phyloP scores from a whole-genome alignment of 2,329 filamentous ascomycete species.

The Verticillium nubilum region DNA sequence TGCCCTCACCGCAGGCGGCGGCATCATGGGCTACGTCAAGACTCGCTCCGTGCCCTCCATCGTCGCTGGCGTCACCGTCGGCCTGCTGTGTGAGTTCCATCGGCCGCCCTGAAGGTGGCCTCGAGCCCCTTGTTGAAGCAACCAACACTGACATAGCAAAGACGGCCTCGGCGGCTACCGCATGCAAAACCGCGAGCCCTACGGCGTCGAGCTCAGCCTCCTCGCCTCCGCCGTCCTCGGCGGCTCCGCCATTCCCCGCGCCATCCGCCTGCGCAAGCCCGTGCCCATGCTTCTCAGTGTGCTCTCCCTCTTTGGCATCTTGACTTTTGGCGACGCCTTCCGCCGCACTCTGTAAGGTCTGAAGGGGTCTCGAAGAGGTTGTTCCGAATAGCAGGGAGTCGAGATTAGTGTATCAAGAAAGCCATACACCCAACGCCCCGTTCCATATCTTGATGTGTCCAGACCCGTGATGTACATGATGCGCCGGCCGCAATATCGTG shows the following conservation, averaged over 20 bases:
- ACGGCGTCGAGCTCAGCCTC: conserved; percentile 84
- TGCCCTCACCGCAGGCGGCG: conserved; percentile 77
- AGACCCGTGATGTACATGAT: not conserved
- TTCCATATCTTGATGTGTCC: not conserved
- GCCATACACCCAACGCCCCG: not conserved
- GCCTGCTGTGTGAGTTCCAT: conserved; percentile 55
- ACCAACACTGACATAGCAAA: conserved; percentile 18
- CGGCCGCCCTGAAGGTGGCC: too few species aligned
- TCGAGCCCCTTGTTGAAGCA: too few species aligned
- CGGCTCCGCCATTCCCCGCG: conserved; percentile 79
- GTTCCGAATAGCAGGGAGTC: not conserved
- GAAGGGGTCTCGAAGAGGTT: not conserved
- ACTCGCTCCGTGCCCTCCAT: conserved; percentile 85
- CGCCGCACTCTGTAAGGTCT: conserved; percentile 22
- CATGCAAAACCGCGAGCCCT: conserved; percentile 67
- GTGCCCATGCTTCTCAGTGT: conserved; percentile 76
- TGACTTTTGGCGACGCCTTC: conserved; percentile 72
- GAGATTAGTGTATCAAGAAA: not conserved
- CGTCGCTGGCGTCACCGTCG: conserved; percentile 78
- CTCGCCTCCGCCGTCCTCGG: conserved; percentile 81
- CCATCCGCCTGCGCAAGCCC: conserved; percentile 77
- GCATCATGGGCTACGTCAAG: conserved; percentile 78
- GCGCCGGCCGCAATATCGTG: not conserved
- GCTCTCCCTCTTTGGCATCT: conserved; percentile 71
- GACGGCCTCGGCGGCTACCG: conserved; percentile 78